Evolutionary conservation across 768 basidiomycete genomes (phyloP).

Genomic region (Neoboletus magnificus): DNA sequence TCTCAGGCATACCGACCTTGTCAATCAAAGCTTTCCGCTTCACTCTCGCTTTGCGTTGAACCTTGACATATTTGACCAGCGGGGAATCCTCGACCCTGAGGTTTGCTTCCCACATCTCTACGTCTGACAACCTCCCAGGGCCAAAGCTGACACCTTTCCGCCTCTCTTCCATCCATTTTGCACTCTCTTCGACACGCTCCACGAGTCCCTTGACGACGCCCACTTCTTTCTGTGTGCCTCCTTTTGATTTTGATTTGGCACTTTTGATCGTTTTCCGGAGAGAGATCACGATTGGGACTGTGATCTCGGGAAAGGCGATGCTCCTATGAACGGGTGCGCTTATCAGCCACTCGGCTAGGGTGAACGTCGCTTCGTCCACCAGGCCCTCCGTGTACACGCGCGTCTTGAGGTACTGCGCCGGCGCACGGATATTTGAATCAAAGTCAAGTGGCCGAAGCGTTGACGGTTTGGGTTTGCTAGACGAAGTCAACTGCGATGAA

Average conservation of each 20-base stretch:
- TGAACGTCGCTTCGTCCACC: constrained; percentile 74
- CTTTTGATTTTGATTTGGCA: constrained; percentile 39
- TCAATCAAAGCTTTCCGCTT: constrained; percentile 66
- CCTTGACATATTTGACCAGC: constrained; percentile 74
- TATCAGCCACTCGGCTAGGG: constrained; percentile 81
- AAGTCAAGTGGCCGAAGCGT: constrained; percentile 88
- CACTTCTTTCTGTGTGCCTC: constrained; percentile 50
- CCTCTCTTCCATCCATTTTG: constrained; percentile 69
- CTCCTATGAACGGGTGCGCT: constrained; percentile 69
- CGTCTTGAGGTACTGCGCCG: constrained; percentile 85
- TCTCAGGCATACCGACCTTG: constrained; percentile 49
- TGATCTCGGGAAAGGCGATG: constrained; percentile 92
- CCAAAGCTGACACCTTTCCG: constrained; percentile 70
- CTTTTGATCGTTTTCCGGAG: constrained; percentile 74
- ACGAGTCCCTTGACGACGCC: constrained; percentile 69
- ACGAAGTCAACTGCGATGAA: constrained; percentile 63
- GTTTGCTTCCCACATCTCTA: constrained; percentile 68
- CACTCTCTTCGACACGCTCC: constrained; percentile 85
- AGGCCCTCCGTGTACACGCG: constrained; percentile 80
- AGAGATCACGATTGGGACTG: constrained; percentile 70
- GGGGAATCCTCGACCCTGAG: constrained; percentile 69
- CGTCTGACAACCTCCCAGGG: constrained; percentile 66
- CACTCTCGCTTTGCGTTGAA: constrained; percentile 78
- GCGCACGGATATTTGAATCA: constrained; percentile 81
- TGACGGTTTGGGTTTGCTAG: constrained; percentile 74